Evolutionary conservation across 257 asterid species (phyloP).

Genomic region (Solanum pinnatisectum): DNA sequence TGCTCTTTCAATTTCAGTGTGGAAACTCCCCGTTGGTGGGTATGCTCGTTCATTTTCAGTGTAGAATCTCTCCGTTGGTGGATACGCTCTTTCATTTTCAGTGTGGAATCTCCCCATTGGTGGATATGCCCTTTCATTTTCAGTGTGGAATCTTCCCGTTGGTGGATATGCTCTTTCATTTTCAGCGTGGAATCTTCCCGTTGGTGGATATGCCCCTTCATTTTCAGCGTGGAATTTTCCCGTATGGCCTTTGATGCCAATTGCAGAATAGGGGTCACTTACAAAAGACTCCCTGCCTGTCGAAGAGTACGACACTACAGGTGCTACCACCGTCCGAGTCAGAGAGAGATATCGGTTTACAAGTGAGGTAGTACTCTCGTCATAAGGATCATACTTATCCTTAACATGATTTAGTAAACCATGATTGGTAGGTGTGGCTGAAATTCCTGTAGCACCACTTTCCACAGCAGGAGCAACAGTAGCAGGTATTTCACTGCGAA

Average conservation of each 20-base stretch:
- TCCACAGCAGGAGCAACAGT: background rate
- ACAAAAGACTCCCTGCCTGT: slow-evolving; percentile 18
- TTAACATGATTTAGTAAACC: slow-evolving; percentile 2
- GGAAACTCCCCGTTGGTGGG: background rate
- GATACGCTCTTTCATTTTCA: slow-evolving; percentile 15
- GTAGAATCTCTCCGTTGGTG: slow-evolving; percentile 3
- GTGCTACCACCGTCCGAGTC: slow-evolving; percentile 17
- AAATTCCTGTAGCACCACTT: slow-evolving; percentile 6
- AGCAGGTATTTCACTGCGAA: slow-evolving; percentile 10
- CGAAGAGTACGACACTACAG: slow-evolving; percentile 20
- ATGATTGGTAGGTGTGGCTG: slow-evolving; percentile 7
- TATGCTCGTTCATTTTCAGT: slow-evolving; percentile 17
- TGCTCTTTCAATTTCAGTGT: background rate
- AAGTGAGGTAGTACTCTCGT: slow-evolving; percentile 52
- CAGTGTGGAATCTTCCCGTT: slow-evolving; percentile 4
- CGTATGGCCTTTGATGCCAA: background rate
- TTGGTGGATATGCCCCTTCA: slow-evolving; percentile 7
- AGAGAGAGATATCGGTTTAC: slow-evolving; percentile 53
- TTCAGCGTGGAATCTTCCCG: slow-evolving; percentile 5
- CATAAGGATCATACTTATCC: slow-evolving; percentile 34
- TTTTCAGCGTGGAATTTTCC: background rate
- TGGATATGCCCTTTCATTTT: slow-evolving; percentile 14
- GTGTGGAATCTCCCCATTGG: slow-evolving; percentile 5
- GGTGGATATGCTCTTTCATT: slow-evolving; percentile 18
- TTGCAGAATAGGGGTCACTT: slow-evolving; percentile 14